These are phyloP conservation scores for Amaranthus palmeri DNA, from an alignment of 148 eudicot species.

Conservation along the genomic window DNA sequence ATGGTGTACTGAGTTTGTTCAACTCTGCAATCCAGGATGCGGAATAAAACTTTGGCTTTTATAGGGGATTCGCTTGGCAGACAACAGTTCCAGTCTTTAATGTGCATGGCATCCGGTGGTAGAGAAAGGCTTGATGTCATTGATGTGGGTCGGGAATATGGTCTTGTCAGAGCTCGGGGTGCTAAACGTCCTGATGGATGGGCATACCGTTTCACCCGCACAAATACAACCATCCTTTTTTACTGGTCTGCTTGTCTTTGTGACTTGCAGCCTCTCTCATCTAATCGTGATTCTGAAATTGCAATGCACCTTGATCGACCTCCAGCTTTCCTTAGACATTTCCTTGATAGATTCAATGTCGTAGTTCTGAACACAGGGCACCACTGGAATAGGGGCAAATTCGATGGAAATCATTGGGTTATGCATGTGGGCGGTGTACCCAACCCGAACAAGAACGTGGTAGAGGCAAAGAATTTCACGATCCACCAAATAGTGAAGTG, in stretches of 20 bases:
- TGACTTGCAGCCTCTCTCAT: slow-evolving; percentile 51
- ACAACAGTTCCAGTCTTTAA: slow-evolving; percentile 92
- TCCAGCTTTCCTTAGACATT: slow-evolving; percentile 49
- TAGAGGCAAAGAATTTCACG: slow-evolving; percentile 51
- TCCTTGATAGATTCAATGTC: slow-evolving; percentile 43
- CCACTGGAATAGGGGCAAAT: slow-evolving; percentile 83
- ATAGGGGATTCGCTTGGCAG: slow-evolving; percentile 90
- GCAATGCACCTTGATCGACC: slow-evolving; percentile 86
- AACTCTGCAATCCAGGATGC: slow-evolving; percentile 54
- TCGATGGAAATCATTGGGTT: slow-evolving; percentile 50
- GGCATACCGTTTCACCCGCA: slow-evolving; percentile 73
- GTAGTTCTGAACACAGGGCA: slow-evolving; percentile 77
- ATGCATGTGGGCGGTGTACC: slow-evolving; percentile 56
- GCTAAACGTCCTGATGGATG: slow-evolving; percentile 89
- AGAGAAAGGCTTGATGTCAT: slow-evolving; percentile 49
- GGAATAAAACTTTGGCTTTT: slow-evolving; percentile 77
- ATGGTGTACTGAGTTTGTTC: slow-evolving; percentile 12
- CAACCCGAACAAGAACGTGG: slow-evolving; percentile 38
- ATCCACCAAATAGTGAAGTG: slow-evolving; percentile 50
- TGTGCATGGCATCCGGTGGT: slow-evolving; percentile 89
- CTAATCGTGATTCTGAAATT: slow-evolving; percentile 33
- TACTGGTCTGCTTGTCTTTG: slow-evolving; percentile 95
- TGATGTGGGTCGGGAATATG: slow-evolving; percentile 77
- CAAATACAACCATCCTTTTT: slow-evolving; percentile 85
- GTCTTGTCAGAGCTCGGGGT: slow-evolving; percentile 66